Base-by-base conservation (phyloP, 2,329 filamentous ascomycete species). In the Scedosporium boydii region DNA sequence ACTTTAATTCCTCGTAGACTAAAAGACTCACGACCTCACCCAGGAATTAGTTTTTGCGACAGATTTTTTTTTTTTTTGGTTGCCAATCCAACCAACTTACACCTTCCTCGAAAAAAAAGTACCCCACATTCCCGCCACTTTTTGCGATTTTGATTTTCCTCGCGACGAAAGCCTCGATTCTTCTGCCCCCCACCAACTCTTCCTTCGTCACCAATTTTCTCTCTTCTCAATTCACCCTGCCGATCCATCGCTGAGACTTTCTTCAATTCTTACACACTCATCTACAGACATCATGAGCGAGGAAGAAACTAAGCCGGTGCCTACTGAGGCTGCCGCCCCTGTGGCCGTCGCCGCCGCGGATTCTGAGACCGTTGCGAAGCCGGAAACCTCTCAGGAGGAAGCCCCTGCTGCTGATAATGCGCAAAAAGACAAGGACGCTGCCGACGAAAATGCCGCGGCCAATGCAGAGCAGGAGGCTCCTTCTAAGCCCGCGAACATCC, bases 401-500 rank as follows among this genome's bases (percentile, higher is more conserved):
- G 70, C 72, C 57, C 64, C 68, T 16, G 65, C 64, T 29, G 14
- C 63, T 41, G 65, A 66, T 29, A 67, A 70, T 16, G 55, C 51
- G 27, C 53, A 63, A 27, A 65, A 51, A 38, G 38, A 63, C 48
- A 48, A 48, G 21, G 60, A 64, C 26, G 66, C 70, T 26, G 62
- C 67, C 48, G 67, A 69, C 41, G 63, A 65, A 48, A 64, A 65
- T 27, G 42, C 63, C 29, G 65, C 67, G 6, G 53, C 53, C n/a
- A 41, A 62, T 23, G 51, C 21, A 3, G 29, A 60, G 27, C n/a
- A 29, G 44, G 60, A 64, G 56, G 34, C 66, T 59, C 26, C 63
- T 46, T 42, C 60, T 26, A 60, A 65, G 58, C 61, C 65, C 42
- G 27, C 65, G 59, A 69, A 73, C 58, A 75, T 81, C 62, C 73